Evolutionary conservation across 2,329 filamentous ascomycete species (phyloP), one percentile per base, ranked within the genome.

Genomic region (Pseudocercospora cruenta): DNA sequence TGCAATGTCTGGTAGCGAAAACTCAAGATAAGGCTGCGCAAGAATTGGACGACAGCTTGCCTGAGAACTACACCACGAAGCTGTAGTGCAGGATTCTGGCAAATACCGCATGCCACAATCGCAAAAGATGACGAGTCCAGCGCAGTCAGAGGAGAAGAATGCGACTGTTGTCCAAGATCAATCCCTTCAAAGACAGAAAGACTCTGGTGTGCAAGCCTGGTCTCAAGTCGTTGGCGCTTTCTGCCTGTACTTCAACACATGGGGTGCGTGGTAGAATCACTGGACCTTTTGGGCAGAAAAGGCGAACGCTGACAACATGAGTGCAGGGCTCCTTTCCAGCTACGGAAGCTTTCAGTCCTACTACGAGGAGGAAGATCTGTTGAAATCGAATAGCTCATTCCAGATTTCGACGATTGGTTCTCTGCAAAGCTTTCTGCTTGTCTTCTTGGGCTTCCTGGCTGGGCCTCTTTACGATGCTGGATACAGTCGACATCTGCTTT

Each of bases 321-420:
- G 7, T 28, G 16, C 47, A 65, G 63, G 63, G 19, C 54, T 81
- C 24, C 75, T 81, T 39, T 80, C 81, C 65, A 80, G 79, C 0
- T 82, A 80, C 58, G 81, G 81, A 16, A 78, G 75, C n/a, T 82
- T 80, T 65, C 79, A 82, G 66, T 75, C 80, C 0, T 82, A 79
- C 71, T 82, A 82, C 68, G 75, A 81, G 63, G 73, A 73, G 12
- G 70, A 73, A 10, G 70, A 72, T 3, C 72, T 82, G 10, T 76
- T 82, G 12, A 57, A 69, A 1, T 64, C 66, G 14, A 74, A 75
- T 2, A 75, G 66, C 3, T 73, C 81, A 2, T 80, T 78, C 2
- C 68, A 76, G 4, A 81, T 83, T 51, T 78, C 80, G 21, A 82
- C 80, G 79, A 80, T 83, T 58, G 81, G 81, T 14, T 78, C 76